Evolutionary conservation across 306 rosid species (phyloP).

Genomic region (Cicer arietinum): DNA sequence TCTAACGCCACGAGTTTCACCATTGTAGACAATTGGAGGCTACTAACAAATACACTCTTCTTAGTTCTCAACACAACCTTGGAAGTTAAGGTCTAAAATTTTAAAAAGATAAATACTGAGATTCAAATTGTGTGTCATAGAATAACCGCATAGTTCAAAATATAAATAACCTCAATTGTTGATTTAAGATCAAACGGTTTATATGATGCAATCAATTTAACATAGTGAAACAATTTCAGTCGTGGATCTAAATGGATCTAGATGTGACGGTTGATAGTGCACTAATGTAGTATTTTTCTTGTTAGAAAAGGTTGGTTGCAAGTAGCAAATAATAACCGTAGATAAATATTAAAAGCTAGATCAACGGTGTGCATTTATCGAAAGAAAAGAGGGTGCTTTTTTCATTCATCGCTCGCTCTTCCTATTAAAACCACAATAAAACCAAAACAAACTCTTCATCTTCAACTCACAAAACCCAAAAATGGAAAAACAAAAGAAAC

Average conservation of each 20-base stretch:
- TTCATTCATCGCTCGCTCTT: background rate
- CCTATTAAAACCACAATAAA: slow-evolving; percentile 23
- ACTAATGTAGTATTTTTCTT: background rate
- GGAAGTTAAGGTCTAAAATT: background rate
- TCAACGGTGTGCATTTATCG: background rate
- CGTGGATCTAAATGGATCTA: too few species aligned
- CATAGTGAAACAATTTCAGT: too few species aligned
- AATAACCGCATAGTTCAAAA: too few species aligned
- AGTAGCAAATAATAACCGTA: background rate
- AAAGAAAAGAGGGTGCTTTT: background rate
- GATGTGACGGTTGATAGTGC: too few species aligned
- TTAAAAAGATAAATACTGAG: background rate
- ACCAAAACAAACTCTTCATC: slow-evolving; percentile 29
- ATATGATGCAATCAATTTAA: too few species aligned
- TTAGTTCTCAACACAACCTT: background rate
- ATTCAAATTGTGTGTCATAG: too few species aligned
- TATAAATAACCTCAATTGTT: too few species aligned
- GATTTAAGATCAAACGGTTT: too few species aligned
- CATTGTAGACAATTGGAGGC: too few species aligned
- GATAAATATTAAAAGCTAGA: background rate
- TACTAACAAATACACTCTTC: background rate
- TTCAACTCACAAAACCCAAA: background rate
- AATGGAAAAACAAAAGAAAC: slow-evolving; percentile 53
- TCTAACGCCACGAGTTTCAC: background rate
- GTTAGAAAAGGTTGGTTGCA: background rate